Evolutionary conservation across 805 yeast species (phyloP).

Genomic region (Schwanniomyces pseudopolymorphus): DNA sequence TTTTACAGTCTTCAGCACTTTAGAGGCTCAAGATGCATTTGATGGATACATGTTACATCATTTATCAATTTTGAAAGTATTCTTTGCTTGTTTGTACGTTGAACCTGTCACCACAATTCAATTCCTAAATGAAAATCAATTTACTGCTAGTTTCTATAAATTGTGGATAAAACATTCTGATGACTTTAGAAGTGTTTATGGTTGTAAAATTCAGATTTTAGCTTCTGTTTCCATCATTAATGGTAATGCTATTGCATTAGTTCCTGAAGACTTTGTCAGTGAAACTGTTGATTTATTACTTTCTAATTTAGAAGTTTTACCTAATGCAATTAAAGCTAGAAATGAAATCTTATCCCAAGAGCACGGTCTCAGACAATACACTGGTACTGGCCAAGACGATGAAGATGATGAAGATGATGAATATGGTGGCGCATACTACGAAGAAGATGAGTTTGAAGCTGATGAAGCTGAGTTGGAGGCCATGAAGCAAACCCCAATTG

Average conservation of each 20-base stretch:
- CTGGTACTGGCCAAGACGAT: slow-evolving; percentile 17
- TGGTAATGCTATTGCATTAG: slow-evolving; percentile 23
- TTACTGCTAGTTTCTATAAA: slow-evolving; percentile 38
- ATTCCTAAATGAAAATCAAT: slow-evolving; percentile 36
- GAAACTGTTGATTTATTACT: slow-evolving; percentile 42
- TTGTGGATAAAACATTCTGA: slow-evolving; percentile 50
- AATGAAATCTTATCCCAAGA: slow-evolving; percentile 44
- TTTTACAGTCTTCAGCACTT: slow-evolving; percentile 30
- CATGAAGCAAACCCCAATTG: slow-evolving; percentile 75
- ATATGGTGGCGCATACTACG: slow-evolving; percentile 30
- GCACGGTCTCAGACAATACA: slow-evolving; percentile 27
- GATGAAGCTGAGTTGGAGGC: slow-evolving; percentile 84
- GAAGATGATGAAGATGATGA: slow-evolving; percentile 29
- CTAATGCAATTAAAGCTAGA: slow-evolving; percentile 48
- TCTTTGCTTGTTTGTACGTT: slow-evolving; percentile 40
- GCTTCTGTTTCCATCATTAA: slow-evolving; percentile 43
- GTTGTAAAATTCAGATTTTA: slow-evolving; percentile 52
- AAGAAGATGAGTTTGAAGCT: slow-evolving; percentile 43
- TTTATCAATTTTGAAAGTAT: slow-evolving; percentile 41
- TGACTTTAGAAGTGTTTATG: slow-evolving; percentile 53
- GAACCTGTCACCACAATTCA: slow-evolving; percentile 38
- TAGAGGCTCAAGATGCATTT: slow-evolving; percentile 39
- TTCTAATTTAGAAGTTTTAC: slow-evolving; percentile 43
- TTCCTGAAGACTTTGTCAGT: slow-evolving; percentile 34
- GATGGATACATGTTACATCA: slow-evolving; percentile 46